These are phyloP conservation scores for Kodamaea lidongshanica DNA, from an alignment of 805 yeast species.

Conservation along the genomic window DNA sequence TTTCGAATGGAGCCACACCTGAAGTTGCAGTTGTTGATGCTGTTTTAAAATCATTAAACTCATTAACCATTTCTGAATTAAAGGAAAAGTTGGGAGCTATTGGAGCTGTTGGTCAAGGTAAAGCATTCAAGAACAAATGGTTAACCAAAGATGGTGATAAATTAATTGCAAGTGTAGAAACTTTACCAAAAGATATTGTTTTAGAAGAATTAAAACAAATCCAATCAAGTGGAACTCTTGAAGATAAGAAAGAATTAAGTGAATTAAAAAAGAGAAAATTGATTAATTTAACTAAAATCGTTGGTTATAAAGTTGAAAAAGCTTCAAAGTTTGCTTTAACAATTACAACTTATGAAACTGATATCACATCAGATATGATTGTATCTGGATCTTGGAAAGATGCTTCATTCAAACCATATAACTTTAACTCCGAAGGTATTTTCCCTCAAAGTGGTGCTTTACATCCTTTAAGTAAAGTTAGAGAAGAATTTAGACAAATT, in stretches of 20 bases:
- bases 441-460: constrained; percentile 84
- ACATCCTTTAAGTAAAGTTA: constrained; percentile 93
- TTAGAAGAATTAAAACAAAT: constrained; percentile 58
- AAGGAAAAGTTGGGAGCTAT: constrained; percentile 64
- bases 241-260: constrained; percentile 58
- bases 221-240: constrained; percentile 47
- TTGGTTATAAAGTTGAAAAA: constrained; percentile 71
- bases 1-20: constrained; percentile 72
- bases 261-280: constrained; percentile 96
- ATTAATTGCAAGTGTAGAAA: constrained; percentile 55
- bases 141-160: constrained; percentile 79
- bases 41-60: constrained; percentile 68
- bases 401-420: constrained; percentile 86
- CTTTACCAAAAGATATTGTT: constrained; percentile 60
- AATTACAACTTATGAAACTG: constrained; percentile 81
- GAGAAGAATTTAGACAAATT: constrained; percentile 96
- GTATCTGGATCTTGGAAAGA: constrained; percentile 74
- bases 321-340: constrained; percentile 81
- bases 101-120: constrained; percentile 92
- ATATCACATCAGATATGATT: constrained; percentile 90
- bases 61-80: constrained; percentile 76
- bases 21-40: constrained; percentile 75
- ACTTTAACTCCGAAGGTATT: constrained; percentile 92
- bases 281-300: constrained; percentile 58
- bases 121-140: constrained; percentile 98